Conservation (phyloP, 2,329 filamentous ascomycete species). For the Neonectria sp. region DNA sequence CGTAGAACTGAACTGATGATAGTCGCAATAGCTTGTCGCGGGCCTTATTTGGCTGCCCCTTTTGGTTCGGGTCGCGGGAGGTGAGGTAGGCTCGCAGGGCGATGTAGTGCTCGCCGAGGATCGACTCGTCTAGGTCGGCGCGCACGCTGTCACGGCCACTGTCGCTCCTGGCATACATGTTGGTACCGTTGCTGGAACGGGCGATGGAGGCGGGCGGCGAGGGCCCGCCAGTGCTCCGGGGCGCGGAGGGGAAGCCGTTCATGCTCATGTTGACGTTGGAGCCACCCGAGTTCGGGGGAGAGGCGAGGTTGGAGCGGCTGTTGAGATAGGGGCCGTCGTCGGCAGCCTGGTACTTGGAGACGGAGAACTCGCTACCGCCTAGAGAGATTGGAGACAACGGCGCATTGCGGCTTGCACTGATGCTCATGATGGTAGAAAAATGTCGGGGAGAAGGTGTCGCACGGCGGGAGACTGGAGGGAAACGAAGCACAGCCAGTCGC, state of each 20-base stretch:
- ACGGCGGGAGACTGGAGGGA: conserved; percentile 43
- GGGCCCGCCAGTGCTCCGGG: conserved; percentile 73
- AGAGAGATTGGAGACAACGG: conserved; percentile 87
- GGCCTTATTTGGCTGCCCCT: conserved; percentile 86
- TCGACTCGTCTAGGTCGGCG: conserved; percentile 72
- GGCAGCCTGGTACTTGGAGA: conserved; percentile 75
- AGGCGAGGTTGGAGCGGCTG: conserved; percentile 73
- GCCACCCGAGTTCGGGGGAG: conserved; percentile 79
- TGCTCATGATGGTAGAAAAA: conserved; percentile 69
- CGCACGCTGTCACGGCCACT: conserved; percentile 71
- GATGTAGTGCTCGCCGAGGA: conserved; percentile 85
- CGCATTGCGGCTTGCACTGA: conserved; percentile 74
- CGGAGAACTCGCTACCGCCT: conserved; percentile 88
- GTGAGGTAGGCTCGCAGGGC: conserved; percentile 84
- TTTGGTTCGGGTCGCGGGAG: conserved; percentile 82
- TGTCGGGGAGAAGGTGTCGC: conserved; percentile 43
- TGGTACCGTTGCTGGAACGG: conserved; percentile 85
- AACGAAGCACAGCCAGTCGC: conserved; percentile 43
- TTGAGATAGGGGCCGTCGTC: conserved; percentile 68
- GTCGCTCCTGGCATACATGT: conserved; percentile 75
- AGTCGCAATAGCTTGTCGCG: conserved; percentile 94
- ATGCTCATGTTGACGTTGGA: conserved; percentile 70
- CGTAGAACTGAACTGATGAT: conserved; percentile 94
- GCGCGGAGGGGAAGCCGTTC: conserved; percentile 72
- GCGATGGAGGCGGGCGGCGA: conserved; percentile 93